These are phyloP conservation scores for Mycena rosella DNA, from an alignment of 768 basidiomycete species.

Conservation along the genomic window DNA sequence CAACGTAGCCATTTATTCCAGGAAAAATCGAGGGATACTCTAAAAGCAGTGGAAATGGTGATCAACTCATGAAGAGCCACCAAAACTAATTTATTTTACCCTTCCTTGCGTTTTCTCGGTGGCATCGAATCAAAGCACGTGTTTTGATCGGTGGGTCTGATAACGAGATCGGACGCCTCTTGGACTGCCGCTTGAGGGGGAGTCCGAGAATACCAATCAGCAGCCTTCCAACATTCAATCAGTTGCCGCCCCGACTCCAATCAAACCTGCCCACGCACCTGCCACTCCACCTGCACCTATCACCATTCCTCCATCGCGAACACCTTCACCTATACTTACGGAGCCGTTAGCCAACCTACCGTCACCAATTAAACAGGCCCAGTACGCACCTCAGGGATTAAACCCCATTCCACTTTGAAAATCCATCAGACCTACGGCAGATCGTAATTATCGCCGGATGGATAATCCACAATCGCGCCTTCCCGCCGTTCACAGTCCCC, in stretches of 20 bases:
- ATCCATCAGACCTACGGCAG: background rate
- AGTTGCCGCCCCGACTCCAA: conserved; percentile 9
- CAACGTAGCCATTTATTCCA: too few species aligned
- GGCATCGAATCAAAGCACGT: too few species aligned
- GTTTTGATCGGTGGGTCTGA: too few species aligned
- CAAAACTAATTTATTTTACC: too few species aligned
- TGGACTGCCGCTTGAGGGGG: conserved; percentile 26
- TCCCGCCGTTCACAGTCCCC: conserved; percentile 1
- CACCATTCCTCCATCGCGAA: background rate
- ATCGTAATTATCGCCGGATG: conserved; percentile 13
- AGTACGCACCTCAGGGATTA: conserved; percentile 11
- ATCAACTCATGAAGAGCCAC: too few species aligned
- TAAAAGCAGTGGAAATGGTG: too few species aligned
- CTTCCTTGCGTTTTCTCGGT: too few species aligned
- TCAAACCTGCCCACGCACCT: conserved; percentile 9
- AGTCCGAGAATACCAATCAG: conserved; percentile 20
- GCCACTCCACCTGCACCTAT: background rate
- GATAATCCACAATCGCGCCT: conserved; percentile 15
- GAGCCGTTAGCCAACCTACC: conserved; percentile 9
- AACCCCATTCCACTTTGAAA: conserved; percentile 14
- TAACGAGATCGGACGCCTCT: background rate
- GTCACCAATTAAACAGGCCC: background rate
- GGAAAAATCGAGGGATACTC: too few species aligned
- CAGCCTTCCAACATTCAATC: conserved; percentile 16
- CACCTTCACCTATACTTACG: conserved; percentile 8